Conservation (phyloP, 345 rosid genomes). For the Salix suchowensis region DNA sequence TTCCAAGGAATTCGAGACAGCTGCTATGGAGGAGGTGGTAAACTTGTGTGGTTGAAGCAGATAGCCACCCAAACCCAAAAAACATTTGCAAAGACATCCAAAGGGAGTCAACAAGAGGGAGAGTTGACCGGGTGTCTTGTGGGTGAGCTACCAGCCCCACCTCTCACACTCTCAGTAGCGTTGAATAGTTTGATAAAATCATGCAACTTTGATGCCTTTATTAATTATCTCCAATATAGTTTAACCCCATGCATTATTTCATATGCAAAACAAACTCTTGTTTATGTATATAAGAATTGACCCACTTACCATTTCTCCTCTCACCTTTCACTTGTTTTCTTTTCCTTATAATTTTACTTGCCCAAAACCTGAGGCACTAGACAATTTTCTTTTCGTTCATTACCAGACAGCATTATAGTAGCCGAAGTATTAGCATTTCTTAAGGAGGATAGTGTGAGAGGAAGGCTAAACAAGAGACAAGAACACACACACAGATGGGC, state of each 20-base stretch:
- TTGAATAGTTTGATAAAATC: conserved; percentile 90
- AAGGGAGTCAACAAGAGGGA: conserved; percentile 12
- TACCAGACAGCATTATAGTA: not conserved
- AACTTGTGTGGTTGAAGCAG: conserved; percentile 9
- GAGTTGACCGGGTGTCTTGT: conserved; percentile 70
- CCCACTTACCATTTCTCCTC: conserved; percentile 22
- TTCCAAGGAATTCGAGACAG: not conserved
- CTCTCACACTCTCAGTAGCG: conserved; percentile 82
- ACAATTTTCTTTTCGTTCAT: not conserved
- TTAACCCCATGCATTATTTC: conserved; percentile 2
- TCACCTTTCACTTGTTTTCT: conserved; percentile 1
- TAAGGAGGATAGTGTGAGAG: not conserved
- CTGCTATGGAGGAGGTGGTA: not conserved
- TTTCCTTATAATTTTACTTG: not conserved
- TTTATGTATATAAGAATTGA: conserved; percentile 20
- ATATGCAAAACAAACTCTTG: not conserved
- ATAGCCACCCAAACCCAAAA: conserved; percentile 3
- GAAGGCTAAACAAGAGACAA: not conserved
- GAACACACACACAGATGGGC: conserved; percentile 45
- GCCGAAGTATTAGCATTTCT: not conserved
- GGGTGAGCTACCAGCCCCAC: conserved; percentile 90
- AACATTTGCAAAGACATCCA: not conserved
- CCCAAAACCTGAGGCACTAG: not conserved
- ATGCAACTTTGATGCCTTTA: conserved; percentile 60
- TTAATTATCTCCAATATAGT: not conserved